Base-by-base conservation (phyloP, 2,329 filamentous ascomycete genomes). In the Exophiala calicioides region DNA sequence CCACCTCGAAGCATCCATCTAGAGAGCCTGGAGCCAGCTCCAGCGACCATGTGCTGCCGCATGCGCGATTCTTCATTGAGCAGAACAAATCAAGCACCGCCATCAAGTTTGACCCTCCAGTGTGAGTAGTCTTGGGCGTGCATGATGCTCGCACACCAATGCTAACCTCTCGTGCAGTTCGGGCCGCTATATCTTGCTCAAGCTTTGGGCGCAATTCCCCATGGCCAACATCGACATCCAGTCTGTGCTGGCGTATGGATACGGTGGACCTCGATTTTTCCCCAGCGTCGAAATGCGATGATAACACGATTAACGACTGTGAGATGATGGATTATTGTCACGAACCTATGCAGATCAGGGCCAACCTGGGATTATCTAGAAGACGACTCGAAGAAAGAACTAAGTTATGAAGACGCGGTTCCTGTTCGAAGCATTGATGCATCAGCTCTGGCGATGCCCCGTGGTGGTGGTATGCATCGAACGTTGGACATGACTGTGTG, bases 181-280 rank as follows among this genome's bases (percentile, higher is more conserved):
- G 8, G 88, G 87, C 4, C 80, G 88, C 46, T 94, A 86, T 64
- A 85, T 97, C 41, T 69, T 96, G 31, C 74, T 97, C 54, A 96
- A 96, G 73, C 81, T 96, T 65, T 96, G 89, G 87, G 90, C 84
- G 59, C 86, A 86, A 2, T 80, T 81, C 49, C 78, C 81, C 19
- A 81, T 84, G 36, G 75, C 79, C 3, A 95, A 94, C 60, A 94
- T 96, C 55, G 90, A 95, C 62, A 89, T 97, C 29, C 86, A 95
- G 65, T 88, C 85, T 34, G 84, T 96, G 18, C 79, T 90, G 47
- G 86, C 84, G 1, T 41, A 32, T 32, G 37, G 37, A 30, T 41
- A 41, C 32, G 37, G 88, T 0, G 91, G 91, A 3, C 86, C 88
- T 7, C 80, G 90, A 50, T 95, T 84, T 66, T 93, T 94, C 61